phyloP scores from a whole-genome alignment of 495 filamentous ascomycete genomes.

The Annulohypoxylon nitens region DNA sequence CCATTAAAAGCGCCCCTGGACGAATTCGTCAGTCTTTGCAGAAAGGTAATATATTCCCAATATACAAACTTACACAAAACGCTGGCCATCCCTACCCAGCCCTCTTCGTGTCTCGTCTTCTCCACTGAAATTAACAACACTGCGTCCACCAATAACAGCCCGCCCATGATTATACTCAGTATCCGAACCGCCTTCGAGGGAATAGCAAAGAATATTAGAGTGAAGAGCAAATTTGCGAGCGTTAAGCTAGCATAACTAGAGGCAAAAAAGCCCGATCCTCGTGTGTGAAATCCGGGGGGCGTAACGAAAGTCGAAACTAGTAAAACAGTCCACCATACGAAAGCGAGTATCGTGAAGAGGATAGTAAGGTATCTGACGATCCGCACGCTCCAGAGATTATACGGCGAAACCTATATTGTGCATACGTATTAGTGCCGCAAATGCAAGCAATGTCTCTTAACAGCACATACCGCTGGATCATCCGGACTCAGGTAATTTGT shows the following conservation, averaged over 20 bases:
- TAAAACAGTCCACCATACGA: slow-evolving; percentile 91
- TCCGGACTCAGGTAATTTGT: slow-evolving; percentile 85
- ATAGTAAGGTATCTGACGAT: slow-evolving; percentile 79
- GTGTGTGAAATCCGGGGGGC: slow-evolving; percentile 83
- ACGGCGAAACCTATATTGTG: slow-evolving; percentile 81
- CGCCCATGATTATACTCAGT: slow-evolving; percentile 72
- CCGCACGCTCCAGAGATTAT: slow-evolving; percentile 93
- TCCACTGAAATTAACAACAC: slow-evolving; percentile 81
- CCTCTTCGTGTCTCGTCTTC: slow-evolving; percentile 82
- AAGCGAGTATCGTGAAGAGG: slow-evolving; percentile 76
- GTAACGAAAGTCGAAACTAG: slow-evolving; percentile 89
- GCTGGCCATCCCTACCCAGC: slow-evolving; percentile 88
- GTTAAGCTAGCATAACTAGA: slow-evolving; percentile 84
- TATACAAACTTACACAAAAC: slow-evolving; percentile 75
- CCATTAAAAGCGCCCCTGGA: slow-evolving; percentile 63
- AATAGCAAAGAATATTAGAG: slow-evolving; percentile 86
- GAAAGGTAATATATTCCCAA: not conserved
- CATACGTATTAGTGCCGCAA: slow-evolving; percentile 1
- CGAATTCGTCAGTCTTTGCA: slow-evolving; percentile 62
- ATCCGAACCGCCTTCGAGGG: slow-evolving; percentile 83
- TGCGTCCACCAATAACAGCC: slow-evolving; percentile 83
- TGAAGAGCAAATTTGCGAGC: slow-evolving; percentile 76
- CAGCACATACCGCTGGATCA: slow-evolving; percentile 83
- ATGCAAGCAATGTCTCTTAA: not conserved
- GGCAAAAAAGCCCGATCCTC: slow-evolving; percentile 90